A percentile compares a stretch with the other conserved stretches of the same genome.
phyloP scores from a whole-genome alignment of 192 early-diverging fungal genomes.

The Chytriomyces sp. region DNA sequence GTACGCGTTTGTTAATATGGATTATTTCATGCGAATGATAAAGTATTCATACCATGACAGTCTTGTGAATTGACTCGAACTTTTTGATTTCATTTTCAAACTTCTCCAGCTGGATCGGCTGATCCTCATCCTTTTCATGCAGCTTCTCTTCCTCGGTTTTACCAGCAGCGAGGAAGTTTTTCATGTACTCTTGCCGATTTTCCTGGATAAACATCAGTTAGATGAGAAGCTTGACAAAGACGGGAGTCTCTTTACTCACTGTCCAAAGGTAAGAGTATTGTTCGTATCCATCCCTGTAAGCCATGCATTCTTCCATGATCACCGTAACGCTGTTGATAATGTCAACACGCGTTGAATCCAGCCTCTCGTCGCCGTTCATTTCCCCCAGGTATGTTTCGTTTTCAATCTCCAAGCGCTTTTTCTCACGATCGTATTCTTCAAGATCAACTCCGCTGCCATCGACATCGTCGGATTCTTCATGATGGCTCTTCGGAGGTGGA shows the following conservation, averaged over 20 bases:
- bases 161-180: constrained; percentile 55
- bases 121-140: constrained; percentile 46
- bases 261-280: constrained; percentile 71
- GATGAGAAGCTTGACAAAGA: not conserved
- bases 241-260: constrained; percentile 25
- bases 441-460: constrained; percentile 25
- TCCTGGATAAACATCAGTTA: constrained; percentile 43
- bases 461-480: constrained; percentile 27
- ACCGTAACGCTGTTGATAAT: constrained; percentile 50
- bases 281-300: constrained; percentile 63
- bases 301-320: constrained; percentile 60
- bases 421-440: constrained; percentile 38
- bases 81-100: constrained; percentile 69
- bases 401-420: constrained; percentile 48
- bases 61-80: constrained; percentile 69
- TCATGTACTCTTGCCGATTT: constrained; percentile 73
- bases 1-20: not conserved
- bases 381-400: constrained; percentile 64
- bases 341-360: constrained; percentile 42
- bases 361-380: constrained; percentile 56
- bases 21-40: not conserved
- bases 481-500: not conserved
- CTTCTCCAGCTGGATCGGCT: constrained; percentile 64
- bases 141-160: constrained; percentile 41
- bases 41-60: constrained; percentile 52